These are phyloP conservation scores for Nakazawaea wickerhamii DNA, from an alignment of 805 yeast genomes.

Conservation along the genomic window DNA sequence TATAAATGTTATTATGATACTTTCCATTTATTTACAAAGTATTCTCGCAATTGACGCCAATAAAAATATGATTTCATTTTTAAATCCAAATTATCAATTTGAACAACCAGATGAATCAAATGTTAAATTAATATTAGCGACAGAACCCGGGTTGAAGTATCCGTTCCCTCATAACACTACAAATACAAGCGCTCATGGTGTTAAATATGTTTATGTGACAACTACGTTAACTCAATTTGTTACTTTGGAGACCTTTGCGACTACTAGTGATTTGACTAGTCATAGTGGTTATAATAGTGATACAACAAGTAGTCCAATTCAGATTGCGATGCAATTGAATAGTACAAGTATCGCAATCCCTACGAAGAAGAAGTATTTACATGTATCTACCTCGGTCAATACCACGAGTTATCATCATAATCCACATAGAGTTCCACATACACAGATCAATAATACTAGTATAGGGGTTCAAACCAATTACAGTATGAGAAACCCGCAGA, in stretches of 20 bases:
- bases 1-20: too few relatives aligned
- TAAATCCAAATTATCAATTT: constrained; percentile 12
- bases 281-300: too few relatives aligned
- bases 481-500: neutral
- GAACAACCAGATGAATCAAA: constrained; percentile 3
- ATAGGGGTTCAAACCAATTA: neutral
- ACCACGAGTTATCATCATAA: too few relatives aligned
- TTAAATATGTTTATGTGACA: neutral
- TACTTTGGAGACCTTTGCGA: neutral
- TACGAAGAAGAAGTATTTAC: too few relatives aligned
- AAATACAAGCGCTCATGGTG: neutral
- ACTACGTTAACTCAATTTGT: neutral
- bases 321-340: too few relatives aligned
- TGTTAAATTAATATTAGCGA: constrained; percentile 3
- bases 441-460: neutral
- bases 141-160: neutral
- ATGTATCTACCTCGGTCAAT: too few relatives aligned
- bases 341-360: too few relatives aligned
- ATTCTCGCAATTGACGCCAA: neutral
- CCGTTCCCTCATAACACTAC: neutral
- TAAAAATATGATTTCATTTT: neutral
- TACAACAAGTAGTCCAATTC: too few relatives aligned
- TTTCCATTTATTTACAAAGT: neutral
- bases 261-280: too few relatives aligned
- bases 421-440: too few relatives aligned